These are phyloP conservation scores for Austropuccinia psidii DNA, from an alignment of 1,284 basidiomycete species.

Conservation along the genomic window DNA sequence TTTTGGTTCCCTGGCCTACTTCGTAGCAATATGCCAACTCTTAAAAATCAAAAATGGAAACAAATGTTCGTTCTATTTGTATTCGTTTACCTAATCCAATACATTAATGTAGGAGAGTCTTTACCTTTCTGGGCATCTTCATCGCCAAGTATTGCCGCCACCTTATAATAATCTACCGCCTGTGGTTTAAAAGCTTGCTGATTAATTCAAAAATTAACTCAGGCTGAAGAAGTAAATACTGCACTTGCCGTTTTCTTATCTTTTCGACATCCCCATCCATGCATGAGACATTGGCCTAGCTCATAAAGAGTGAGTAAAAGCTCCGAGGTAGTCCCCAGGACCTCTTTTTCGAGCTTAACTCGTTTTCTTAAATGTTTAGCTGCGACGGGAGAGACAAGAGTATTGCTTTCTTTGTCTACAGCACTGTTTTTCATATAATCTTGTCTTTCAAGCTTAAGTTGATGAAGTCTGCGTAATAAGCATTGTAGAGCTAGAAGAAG, in stretches of 20 bases:
- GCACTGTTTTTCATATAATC: background rate
- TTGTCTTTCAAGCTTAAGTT: conserved; percentile 13
- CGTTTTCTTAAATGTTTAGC: no score
- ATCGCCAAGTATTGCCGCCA: conserved; percentile 29
- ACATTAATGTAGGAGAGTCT: no score
- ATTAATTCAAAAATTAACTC: background rate
- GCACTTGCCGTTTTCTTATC: conserved; percentile 25
- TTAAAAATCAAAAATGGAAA: background rate
- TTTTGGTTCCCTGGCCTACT: conserved; percentile 10
- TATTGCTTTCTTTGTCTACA: background rate
- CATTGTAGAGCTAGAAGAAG: conserved; percentile 18
- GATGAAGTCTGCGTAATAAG: conserved; percentile 13
- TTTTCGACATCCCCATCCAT: conserved; percentile 25
- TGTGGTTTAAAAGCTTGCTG: background rate
- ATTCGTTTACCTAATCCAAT: no score
- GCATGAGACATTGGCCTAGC: conserved; percentile 37
- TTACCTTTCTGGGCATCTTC: conserved; percentile 34
- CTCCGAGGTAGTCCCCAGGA: conserved; percentile 21
- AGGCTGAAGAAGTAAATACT: background rate
- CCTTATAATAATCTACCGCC: conserved; percentile 31
- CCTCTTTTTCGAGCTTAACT: background rate
- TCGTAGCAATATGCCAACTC: conserved; percentile 35
- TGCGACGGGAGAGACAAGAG: background rate
- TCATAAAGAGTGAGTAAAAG: conserved; percentile 27
- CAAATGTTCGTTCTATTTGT: no score